phyloP scores from a whole-genome alignment of 2,329 filamentous ascomycete genomes.

The Scopulariopsis brevicaulis region DNA sequence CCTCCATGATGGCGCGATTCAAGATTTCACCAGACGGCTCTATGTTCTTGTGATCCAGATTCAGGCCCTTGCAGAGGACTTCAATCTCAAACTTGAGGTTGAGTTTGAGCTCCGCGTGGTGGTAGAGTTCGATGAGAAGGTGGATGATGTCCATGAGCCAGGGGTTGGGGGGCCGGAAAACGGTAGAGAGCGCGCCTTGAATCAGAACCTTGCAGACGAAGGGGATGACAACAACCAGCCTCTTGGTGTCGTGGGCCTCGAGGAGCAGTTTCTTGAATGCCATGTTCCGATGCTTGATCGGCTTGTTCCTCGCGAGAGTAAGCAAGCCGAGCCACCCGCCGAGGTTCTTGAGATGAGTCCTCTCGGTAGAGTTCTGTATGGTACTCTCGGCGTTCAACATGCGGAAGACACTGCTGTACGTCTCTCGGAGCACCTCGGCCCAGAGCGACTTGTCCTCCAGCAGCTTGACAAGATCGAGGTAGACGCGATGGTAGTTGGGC shows the following conservation, averaged over 20 bases:
- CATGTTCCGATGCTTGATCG: slow-evolving; percentile 92
- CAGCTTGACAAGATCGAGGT: slow-evolving; percentile 76
- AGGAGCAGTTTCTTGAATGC: slow-evolving; percentile 93
- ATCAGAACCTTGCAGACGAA: slow-evolving; percentile 95
- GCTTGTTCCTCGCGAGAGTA: slow-evolving; percentile 86
- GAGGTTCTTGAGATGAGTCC: slow-evolving; percentile 83
- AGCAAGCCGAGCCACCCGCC: slow-evolving; percentile 88
- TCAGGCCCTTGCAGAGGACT: slow-evolving; percentile 85
- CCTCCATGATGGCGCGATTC: slow-evolving; percentile 57
- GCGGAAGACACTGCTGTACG: slow-evolving; percentile 73
- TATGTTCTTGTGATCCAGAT: slow-evolving; percentile 84
- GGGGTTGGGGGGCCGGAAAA: slow-evolving; percentile 91
- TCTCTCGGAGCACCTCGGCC: slow-evolving; percentile 85
- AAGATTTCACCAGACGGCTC: slow-evolving; percentile 80
- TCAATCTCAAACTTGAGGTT: slow-evolving; percentile 99
- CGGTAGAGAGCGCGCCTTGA: slow-evolving; percentile 72
- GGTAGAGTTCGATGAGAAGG: slow-evolving; percentile 85
- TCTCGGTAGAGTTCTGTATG: slow-evolving; percentile 71
- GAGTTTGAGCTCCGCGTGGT: slow-evolving; percentile 84
- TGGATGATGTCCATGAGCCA: slow-evolving; percentile 96
- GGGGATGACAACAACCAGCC: slow-evolving; percentile 83
- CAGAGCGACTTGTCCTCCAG: slow-evolving; percentile 72
- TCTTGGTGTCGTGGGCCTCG: slow-evolving; percentile 86
- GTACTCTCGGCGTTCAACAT: slow-evolving; percentile 87
- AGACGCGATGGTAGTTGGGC: slow-evolving; percentile 90